phyloP scores from a whole-genome alignment of 2,329 filamentous ascomycete species.

The Colletotrichum spinosum region DNA sequence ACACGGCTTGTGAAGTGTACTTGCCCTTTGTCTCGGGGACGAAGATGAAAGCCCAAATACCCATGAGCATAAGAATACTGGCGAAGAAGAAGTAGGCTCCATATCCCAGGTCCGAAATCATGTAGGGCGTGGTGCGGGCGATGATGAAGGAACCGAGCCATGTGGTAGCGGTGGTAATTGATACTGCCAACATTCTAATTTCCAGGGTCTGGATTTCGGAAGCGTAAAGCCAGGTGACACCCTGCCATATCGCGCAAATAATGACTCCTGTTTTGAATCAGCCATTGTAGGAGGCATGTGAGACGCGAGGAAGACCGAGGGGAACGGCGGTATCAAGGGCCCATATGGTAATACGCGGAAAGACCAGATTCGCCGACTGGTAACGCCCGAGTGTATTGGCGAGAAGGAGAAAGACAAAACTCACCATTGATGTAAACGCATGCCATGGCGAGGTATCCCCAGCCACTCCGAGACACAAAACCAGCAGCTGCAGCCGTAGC shows the following conservation, averaged over 20 bases:
- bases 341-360: too few species aligned
- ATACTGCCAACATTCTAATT: constrained; percentile 50
- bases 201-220: constrained; percentile 59
- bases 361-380: too few species aligned
- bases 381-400: too few species aligned
- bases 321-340: background rate
- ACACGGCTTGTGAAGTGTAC: background rate
- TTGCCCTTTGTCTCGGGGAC: constrained; percentile 63
- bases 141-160: constrained; percentile 56
- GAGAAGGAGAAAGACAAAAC: background rate
- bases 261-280: constrained; percentile 37
- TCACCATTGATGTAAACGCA: constrained; percentile 56
- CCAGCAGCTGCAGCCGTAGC: constrained; percentile 56
- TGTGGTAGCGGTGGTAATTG: constrained; percentile 49
- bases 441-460: constrained; percentile 60
- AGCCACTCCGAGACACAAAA: constrained; percentile 54
- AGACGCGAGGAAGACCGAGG: background rate
- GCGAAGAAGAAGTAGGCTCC: constrained; percentile 67
- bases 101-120: constrained; percentile 56
- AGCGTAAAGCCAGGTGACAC: constrained; percentile 57
- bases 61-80: constrained; percentile 56
- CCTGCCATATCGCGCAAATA: constrained; percentile 55
- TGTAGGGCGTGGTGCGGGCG: constrained; percentile 53
- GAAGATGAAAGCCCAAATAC: constrained; percentile 61
- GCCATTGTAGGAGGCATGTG: background rate